Evolutionary conservation across 441 rosid genomes (phyloP).

Genomic region (Syzygium malaccense): DNA sequence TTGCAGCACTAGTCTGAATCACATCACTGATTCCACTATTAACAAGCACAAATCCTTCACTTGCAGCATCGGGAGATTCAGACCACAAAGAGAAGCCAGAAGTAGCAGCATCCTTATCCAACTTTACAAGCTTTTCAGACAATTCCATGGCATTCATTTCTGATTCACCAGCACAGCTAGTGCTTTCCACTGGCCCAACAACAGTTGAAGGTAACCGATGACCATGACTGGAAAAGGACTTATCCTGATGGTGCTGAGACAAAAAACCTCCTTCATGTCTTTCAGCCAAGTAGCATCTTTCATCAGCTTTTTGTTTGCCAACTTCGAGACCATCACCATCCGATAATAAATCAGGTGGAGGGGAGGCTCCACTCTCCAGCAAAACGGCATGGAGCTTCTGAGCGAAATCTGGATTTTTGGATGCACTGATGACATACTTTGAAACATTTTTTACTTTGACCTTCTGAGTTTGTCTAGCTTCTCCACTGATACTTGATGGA

Average conservation of each 20-base stretch:
- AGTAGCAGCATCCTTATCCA: slow-evolving; percentile 20
- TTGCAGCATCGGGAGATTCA: slow-evolving; percentile 7
- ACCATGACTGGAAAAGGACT: slow-evolving; percentile 20
- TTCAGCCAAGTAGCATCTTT: slow-evolving; percentile 23
- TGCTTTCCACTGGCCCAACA: slow-evolving; percentile 4
- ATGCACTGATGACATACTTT: slow-evolving; percentile 78
- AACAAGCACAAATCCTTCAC: slow-evolving; percentile 20
- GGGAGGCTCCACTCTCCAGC: slow-evolving; percentile 92
- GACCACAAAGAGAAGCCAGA: slow-evolving; percentile 24
- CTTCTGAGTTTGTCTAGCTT: slow-evolving; percentile 59
- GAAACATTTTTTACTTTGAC: slow-evolving; percentile 85
- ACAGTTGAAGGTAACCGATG: slow-evolving; percentile 11
- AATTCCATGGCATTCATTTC: slow-evolving; percentile 21
- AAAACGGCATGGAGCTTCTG: slow-evolving; percentile 88
- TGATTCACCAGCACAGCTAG: slow-evolving; percentile 16
- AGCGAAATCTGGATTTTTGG: slow-evolving; percentile 91
- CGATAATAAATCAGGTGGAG: slow-evolving; percentile 76
- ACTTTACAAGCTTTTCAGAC: slow-evolving; percentile 33
- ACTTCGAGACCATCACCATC: slow-evolving; percentile 45
- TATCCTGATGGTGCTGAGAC: slow-evolving; percentile 22
- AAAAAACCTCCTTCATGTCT: slow-evolving; percentile 16
- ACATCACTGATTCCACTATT: slow-evolving; percentile 21
- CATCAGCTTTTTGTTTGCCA: slow-evolving; percentile 28
- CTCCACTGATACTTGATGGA: slow-evolving; percentile 30
- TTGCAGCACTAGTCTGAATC: slow-evolving; percentile 9